Conservation (phyloP, 768 basidiomycete genomes). For the Leccinum variicolor region DNA sequence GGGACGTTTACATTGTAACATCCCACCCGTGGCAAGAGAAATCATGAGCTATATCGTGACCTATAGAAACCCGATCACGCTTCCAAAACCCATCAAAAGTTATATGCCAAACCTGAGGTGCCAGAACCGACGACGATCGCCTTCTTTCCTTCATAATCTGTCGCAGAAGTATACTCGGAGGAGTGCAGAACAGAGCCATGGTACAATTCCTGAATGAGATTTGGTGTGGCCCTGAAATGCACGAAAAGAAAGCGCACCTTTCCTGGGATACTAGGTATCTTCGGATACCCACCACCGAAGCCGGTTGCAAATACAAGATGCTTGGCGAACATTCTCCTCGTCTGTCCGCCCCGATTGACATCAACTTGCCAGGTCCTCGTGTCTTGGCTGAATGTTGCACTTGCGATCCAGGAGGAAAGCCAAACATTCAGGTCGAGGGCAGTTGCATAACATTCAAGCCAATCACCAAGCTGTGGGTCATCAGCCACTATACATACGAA, state of each 20-base stretch:
- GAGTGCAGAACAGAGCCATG: slow-evolving; percentile 56
- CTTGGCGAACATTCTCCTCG: slow-evolving; percentile 36
- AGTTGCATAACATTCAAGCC: slow-evolving; percentile 59
- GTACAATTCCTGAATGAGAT: slow-evolving; percentile 39
- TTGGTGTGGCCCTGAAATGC: background rate
- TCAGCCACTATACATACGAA: background rate
- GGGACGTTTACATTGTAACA: slow-evolving; percentile 22
- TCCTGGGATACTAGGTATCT: slow-evolving; percentile 44
- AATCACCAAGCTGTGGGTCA: slow-evolving; percentile 48
- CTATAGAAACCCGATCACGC: slow-evolving; percentile 13
- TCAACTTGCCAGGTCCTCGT: slow-evolving; percentile 42
- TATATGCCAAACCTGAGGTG: slow-evolving; percentile 44
- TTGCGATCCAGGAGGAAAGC: slow-evolving; percentile 43
- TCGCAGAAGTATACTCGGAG: slow-evolving; percentile 41
- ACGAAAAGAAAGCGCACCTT: slow-evolving; percentile 27
- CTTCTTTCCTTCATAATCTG: slow-evolving; percentile 54
- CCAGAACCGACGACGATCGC: slow-evolving; percentile 62
- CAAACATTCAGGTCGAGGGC: slow-evolving; percentile 60
- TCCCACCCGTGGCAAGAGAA: slow-evolving; percentile 27
- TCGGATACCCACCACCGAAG: slow-evolving; percentile 43
- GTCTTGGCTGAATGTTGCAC: slow-evolving; percentile 32
- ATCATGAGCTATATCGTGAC: slow-evolving; percentile 39
- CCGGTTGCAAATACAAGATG: slow-evolving; percentile 60
- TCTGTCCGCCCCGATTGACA: slow-evolving; percentile 30
- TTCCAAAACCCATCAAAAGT: background rate